Percentiles rank a stretch among this genome's conserved stretches.
phyloP scores from a whole-genome alignment of 768 basidiomycete genomes.

The Russula vinacea region DNA sequence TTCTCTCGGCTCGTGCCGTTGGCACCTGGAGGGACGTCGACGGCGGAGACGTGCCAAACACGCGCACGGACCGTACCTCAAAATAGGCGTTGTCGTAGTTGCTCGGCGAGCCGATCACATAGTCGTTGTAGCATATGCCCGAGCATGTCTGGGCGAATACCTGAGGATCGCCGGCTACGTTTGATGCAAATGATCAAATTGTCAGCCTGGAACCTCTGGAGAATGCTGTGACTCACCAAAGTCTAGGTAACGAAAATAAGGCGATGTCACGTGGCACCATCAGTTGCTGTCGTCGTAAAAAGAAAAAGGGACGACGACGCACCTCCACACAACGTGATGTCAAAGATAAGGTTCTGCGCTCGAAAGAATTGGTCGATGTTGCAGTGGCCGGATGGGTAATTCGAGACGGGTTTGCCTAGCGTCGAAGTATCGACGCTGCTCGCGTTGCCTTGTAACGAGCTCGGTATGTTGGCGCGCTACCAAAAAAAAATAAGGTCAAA shows the following conservation, averaged over 20 bases:
- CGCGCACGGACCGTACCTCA: constrained; percentile 42
- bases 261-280: background rate
- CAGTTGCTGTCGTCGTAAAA: background rate
- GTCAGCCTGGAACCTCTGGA: background rate
- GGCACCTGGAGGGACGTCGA: background rate
- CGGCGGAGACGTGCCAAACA: constrained; percentile 27
- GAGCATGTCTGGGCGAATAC: constrained; percentile 22
- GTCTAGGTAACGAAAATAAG: background rate
- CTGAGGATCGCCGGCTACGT: constrained; percentile 14
- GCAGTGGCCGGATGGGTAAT: constrained; percentile 62
- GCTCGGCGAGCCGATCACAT: constrained; percentile 37
- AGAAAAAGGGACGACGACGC: constrained; percentile 36
- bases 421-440: constrained; percentile 52
- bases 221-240: constrained; percentile 8
- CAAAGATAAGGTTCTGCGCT: constrained; percentile 65
- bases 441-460: constrained; percentile 46
- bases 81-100: constrained; percentile 42
- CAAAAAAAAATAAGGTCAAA: background rate
- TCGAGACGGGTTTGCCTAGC: constrained; percentile 65
- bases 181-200: background rate
- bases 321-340: constrained; percentile 70
- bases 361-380: constrained; percentile 51
- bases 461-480: constrained; percentile 47
- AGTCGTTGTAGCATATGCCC: constrained; percentile 34
- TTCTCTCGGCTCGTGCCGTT: background rate